These are phyloP conservation scores for Stephanodiscus minutulus DNA, from an alignment of 108 stramenopile genomes.

Conservation along the genomic window DNA sequence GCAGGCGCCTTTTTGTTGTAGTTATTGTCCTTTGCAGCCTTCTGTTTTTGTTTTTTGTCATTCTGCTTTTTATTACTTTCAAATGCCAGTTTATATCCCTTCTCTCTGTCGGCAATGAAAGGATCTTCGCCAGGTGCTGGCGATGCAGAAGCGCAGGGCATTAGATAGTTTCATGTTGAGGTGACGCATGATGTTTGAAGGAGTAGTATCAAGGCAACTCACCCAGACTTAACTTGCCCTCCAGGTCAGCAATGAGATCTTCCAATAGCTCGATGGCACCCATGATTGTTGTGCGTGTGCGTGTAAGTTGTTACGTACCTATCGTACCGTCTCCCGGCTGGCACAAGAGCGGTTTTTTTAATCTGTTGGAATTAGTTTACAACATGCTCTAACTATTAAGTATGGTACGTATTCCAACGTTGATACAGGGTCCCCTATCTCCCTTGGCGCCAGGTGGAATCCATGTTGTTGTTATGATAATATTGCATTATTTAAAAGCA, in stretches of 20 bases:
- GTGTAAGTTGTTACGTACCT: no score
- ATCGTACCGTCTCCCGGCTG: no score
- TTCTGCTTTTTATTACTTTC: conserved; percentile 11
- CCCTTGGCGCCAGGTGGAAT: no score
- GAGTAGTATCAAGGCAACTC: not conserved
- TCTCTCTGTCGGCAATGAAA: not conserved
- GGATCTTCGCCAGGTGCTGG: conserved; percentile 45
- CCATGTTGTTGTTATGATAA: no score
- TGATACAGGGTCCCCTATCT: no score
- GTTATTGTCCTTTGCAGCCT: conserved; percentile 20
- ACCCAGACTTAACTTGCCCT: conserved; percentile 72
- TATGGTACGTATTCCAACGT: no score
- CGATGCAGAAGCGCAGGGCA: not conserved
- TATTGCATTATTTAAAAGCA: no score
- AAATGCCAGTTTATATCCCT: not conserved
- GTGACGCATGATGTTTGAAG: not conserved
- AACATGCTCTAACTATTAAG: no score
- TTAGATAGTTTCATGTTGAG: not conserved
- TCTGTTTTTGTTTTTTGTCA: conserved; percentile 42
- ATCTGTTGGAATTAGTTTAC: no score
- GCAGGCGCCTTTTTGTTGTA: conserved; percentile 19
- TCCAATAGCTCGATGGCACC: conserved; percentile 69
- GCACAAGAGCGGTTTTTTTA: no score
- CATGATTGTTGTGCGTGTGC: conserved; percentile 31
- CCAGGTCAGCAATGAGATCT: conserved; percentile 75